Base-by-base conservation (phyloP, 306 rosid genomes). In the Castanea sativa region DNA sequence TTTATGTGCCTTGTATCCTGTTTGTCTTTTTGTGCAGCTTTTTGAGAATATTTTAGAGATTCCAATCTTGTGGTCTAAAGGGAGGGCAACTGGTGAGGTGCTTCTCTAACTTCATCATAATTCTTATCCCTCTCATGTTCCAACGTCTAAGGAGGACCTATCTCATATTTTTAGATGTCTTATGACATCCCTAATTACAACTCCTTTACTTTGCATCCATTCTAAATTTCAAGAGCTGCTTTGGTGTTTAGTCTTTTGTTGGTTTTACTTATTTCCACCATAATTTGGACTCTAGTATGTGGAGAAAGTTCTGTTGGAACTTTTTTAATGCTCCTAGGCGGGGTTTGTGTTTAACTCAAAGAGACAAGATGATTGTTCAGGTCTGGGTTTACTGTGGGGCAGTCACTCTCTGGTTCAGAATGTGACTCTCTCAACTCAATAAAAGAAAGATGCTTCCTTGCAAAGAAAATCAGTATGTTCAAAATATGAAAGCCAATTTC, bases 1-100 rank as follows among this genome's bases (percentile, higher is more conserved):
- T 75, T 87, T 73, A 79, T 41, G 55, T 69, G 43, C 75, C 57
- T 72, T 75, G 79, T 82, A 80, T 63, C 61, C 75, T 74, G 51
- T 58, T 72, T 81, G 79, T 73, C 69, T 78, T 69, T 71, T 82
- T 80, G 25, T 83, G 87, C 97, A 95, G 99, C 90, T 95, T 74
- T 95, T 95, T 87, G 99, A 95, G 85, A 89, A 97, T 87, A 89
- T 95, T 76, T 85, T 95, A 71, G 94, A 81, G 64, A 91, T 92
- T 89, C 99, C 99, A 77, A 87, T 95, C 78, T 74, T 82, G 69
- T 95, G 97, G 98, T 91, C 92, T 63, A 84, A 88, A 81, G 99
- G 99, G 73, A 87, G 95, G 87, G 92, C 94, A 69, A 91, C 90
- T 13, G 98, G 99, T 78, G 96, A 95, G 99, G 99, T 95, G 87